A percentile compares a stretch with the other conserved stretches of the same genome.
Evolutionary conservation across 1,139 yeast genomes (phyloP).

Genomic region (Lodderomyces beijingensis): DNA sequence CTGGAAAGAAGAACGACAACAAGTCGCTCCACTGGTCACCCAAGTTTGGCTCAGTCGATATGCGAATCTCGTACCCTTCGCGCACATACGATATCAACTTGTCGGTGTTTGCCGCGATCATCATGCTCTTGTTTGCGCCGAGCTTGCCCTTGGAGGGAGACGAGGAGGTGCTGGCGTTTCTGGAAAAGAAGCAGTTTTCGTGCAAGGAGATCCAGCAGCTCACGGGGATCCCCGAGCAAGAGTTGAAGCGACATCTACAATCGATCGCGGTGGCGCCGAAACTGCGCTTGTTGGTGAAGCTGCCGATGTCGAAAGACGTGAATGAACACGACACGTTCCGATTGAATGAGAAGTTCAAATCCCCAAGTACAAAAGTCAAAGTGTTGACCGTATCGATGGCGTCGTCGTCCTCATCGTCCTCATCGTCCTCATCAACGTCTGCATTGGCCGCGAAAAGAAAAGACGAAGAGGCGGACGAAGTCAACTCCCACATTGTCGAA

Average conservation of each 20-base stretch:
- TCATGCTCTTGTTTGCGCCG: slow-evolving; percentile 68
- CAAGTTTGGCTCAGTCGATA: slow-evolving; percentile 75
- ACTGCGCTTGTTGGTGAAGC: slow-evolving; percentile 65
- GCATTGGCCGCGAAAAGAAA: slow-evolving; percentile 27
- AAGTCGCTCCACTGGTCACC: slow-evolving; percentile 82
- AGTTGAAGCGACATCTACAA: slow-evolving; percentile 71
- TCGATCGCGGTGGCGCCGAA: slow-evolving; percentile 85
- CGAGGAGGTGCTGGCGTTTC: slow-evolving; percentile 35
- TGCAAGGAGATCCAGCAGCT: slow-evolving; percentile 58
- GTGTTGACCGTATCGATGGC: slow-evolving; percentile 62
- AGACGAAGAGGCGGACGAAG: slow-evolving; percentile 36
- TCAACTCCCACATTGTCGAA: slow-evolving; percentile 28
- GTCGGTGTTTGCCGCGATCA: slow-evolving; percentile 76
- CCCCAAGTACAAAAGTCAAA: slow-evolving; percentile 70
- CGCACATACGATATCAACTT: slow-evolving; percentile 75
- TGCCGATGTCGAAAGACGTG: slow-evolving; percentile 73
- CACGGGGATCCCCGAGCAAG: slow-evolving; percentile 71
- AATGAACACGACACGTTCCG: slow-evolving; percentile 59
- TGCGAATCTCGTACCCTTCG: slow-evolving; percentile 61
- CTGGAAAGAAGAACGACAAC: slow-evolving; percentile 63
- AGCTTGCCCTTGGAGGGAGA: slow-evolving; percentile 45
- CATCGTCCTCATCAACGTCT: slow-evolving; percentile 23
- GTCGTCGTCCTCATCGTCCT: slow-evolving; percentile 12
- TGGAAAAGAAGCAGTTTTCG: slow-evolving; percentile 36
- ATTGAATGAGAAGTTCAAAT: slow-evolving; percentile 67